Evolutionary conservation across 1,284 basidiomycete genomes (phyloP).

Genomic region (Melampsora americana): DNA sequence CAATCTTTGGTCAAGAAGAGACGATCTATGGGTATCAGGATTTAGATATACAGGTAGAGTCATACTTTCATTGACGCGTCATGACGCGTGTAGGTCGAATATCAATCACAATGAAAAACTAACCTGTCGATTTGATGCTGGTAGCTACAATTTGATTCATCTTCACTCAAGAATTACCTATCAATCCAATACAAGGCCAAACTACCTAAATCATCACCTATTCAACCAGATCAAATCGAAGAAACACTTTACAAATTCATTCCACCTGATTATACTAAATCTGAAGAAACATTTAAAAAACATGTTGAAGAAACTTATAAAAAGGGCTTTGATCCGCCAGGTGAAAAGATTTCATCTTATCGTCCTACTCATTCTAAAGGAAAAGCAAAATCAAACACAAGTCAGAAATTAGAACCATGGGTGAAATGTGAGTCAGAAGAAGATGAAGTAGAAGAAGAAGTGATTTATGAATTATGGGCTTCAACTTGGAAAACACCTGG

Average conservation of each 20-base stretch:
- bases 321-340: conserved; percentile 24
- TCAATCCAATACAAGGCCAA: conserved; percentile 67
- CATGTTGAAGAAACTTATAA: conserved; percentile 18
- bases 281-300: conserved; percentile 22
- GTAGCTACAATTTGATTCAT: conserved; percentile 79
- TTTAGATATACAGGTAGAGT: conserved; percentile 72
- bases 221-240: conserved; percentile 79
- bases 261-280: conserved; percentile 60
- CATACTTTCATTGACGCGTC: neutral
- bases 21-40: conserved; percentile 91
- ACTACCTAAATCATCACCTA: conserved; percentile 65
- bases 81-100: neutral
- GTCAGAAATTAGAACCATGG: conserved; percentile 20
- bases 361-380: conserved; percentile 37
- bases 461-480: conserved; percentile 57
- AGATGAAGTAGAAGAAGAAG: conserved; percentile 39
- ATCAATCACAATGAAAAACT: neutral
- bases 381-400: conserved; percentile 26
- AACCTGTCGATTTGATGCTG: conserved; percentile 43
- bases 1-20: conserved; percentile 90
- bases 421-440: conserved; percentile 18
- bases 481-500: conserved; percentile 80
- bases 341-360: conserved; percentile 42
- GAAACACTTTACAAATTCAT: conserved; percentile 73
- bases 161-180: conserved; percentile 74